Evolutionary conservation across 2,329 filamentous ascomycete species (phyloP).

Genomic region (Verticillium nonalfalfae): DNA sequence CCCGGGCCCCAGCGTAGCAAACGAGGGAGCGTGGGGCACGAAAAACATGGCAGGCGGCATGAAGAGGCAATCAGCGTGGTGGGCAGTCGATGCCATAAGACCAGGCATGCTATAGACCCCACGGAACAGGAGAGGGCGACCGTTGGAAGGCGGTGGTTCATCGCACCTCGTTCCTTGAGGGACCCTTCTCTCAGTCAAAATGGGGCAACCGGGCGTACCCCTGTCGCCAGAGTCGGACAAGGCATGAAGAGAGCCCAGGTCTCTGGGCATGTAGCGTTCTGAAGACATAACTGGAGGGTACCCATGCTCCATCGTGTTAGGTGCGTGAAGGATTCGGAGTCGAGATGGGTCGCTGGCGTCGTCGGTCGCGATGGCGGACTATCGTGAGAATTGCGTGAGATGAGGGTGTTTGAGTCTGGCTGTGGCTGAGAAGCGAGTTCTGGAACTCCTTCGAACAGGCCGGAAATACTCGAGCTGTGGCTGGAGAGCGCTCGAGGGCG

Average conservation of each 20-base stretch:
- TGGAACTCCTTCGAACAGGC: neutral
- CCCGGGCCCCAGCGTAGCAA: neutral
- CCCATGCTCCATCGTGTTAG: neutral
- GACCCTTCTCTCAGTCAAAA: neutral
- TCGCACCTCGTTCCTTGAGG: neutral
- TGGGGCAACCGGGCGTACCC: neutral
- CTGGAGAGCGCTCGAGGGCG: neutral
- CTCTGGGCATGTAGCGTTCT: neutral
- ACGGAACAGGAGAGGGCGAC: neutral
- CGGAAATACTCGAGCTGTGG: neutral
- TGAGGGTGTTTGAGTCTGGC: neutral
- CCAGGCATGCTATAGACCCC: neutral
- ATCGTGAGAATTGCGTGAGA: neutral
- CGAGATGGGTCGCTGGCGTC: neutral
- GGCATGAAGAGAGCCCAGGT: neutral
- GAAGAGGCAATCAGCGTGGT: neutral
- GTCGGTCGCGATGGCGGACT: neutral
- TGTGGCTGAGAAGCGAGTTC: neutral
- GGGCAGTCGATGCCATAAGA: neutral
- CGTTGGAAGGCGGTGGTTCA: neutral
- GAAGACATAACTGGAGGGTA: neutral
- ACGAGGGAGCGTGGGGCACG: neutral
- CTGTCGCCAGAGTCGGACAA: neutral
- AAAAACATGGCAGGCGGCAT: neutral
- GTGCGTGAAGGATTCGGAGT: neutral